Evolutionary conservation across 441 rosid genomes (phyloP).

Genomic region (Syzygium syzygioides): DNA sequence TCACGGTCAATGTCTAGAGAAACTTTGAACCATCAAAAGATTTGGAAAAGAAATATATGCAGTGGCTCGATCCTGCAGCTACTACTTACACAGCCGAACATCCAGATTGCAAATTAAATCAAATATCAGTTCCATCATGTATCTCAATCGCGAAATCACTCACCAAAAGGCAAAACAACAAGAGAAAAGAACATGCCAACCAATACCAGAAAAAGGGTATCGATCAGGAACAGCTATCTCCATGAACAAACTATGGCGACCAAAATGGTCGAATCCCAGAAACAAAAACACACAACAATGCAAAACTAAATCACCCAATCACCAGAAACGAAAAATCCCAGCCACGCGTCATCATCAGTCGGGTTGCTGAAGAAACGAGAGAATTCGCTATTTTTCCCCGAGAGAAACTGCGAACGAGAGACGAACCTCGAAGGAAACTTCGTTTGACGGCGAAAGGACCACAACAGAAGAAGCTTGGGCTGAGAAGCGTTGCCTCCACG

Average conservation of each 20-base stretch:
- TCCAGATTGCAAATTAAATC: background rate
- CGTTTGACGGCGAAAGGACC: constrained; percentile 6
- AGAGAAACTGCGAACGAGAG: background rate
- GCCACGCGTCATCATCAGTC: no score
- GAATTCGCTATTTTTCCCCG: no score
- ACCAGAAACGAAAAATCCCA: background rate
- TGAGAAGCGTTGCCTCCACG: constrained; percentile 38
- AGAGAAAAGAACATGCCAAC: background rate
- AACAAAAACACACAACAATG: background rate
- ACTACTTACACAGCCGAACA: background rate
- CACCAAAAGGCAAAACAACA: background rate
- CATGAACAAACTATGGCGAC: background rate
- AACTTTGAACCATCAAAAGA: accelerated
- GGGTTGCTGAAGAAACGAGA: no score
- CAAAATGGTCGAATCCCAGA: background rate
- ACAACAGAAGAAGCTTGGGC: constrained; percentile 11
- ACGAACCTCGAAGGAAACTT: background rate
- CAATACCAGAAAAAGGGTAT: background rate
- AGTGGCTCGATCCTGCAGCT: background rate
- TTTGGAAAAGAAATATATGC: background rate
- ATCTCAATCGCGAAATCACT: background rate
- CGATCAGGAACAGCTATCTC: background rate
- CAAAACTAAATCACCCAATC: background rate
- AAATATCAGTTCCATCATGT: background rate
- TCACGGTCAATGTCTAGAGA: background rate